Evolutionary conservation across 2,329 filamentous ascomycete species (phyloP).

Genomic region (Epichloe coenophiala): DNA sequence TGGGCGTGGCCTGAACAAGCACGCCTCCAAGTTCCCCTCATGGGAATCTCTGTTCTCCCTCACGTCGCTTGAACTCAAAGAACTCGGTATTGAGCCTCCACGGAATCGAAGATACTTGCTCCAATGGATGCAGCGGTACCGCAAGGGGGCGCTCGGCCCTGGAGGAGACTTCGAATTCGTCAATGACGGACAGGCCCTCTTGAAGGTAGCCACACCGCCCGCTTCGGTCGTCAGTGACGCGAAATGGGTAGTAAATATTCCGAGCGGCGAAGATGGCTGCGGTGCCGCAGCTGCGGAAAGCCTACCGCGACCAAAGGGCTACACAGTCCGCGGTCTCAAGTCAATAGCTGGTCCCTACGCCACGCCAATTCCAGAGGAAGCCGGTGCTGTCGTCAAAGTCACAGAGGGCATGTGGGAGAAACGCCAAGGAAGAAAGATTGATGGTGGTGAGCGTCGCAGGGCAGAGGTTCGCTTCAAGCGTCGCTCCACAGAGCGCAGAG

Average conservation of each 20-base stretch:
- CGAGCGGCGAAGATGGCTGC: slow-evolving; percentile 27
- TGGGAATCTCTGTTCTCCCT: slow-evolving; percentile 87
- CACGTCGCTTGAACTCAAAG: slow-evolving; percentile 61
- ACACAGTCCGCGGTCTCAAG: slow-evolving; percentile 54
- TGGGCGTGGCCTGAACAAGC: slow-evolving; percentile 70
- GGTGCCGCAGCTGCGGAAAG: slow-evolving; percentile 5
- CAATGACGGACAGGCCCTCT: slow-evolving; percentile 36
- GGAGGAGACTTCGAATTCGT: slow-evolving; percentile 74
- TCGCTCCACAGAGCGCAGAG: slow-evolving; percentile 65
- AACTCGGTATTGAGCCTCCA: slow-evolving; percentile 76
- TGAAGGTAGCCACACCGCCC: slow-evolving; percentile 33
- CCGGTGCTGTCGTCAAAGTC: slow-evolving; percentile 52
- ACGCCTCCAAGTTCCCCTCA: slow-evolving; percentile 73
- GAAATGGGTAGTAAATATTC: slow-evolving; percentile 43
- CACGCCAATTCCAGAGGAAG: slow-evolving; percentile 50
- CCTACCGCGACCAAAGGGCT: slow-evolving; percentile 24
- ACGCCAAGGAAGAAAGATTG: slow-evolving; percentile 75
- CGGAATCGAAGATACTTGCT: slow-evolving; percentile 73
- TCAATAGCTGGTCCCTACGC: slow-evolving; percentile 66
- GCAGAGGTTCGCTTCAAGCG: slow-evolving; percentile 81
- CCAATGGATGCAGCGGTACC: slow-evolving; percentile 76
- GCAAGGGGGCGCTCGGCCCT: slow-evolving; percentile 57
- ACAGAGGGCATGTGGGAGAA: slow-evolving; percentile 92
- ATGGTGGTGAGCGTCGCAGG: slow-evolving; percentile 85
- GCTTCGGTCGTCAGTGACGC: slow-evolving; percentile 26